phyloP scores from a whole-genome alignment of 768 basidiomycete genomes.

The Rhizopogon roseolus region DNA sequence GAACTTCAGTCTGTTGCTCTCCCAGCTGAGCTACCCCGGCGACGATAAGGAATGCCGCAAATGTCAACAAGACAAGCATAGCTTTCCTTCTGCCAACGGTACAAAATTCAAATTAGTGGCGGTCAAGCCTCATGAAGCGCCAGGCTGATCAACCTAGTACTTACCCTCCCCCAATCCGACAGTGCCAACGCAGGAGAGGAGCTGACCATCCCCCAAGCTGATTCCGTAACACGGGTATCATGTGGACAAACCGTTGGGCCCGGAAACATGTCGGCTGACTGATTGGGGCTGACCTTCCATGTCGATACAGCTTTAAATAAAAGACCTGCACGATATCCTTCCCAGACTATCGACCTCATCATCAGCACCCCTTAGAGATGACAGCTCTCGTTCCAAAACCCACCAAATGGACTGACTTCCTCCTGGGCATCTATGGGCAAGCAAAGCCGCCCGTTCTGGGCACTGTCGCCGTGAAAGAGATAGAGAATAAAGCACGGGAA shows the following conservation, averaged over 20 bases:
- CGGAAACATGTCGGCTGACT: neutral
- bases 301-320: neutral
- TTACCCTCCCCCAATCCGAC: neutral
- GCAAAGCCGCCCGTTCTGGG: slow-evolving; percentile 34
- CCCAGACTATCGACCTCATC: neutral
- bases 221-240: too few species aligned
- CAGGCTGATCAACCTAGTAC: neutral
- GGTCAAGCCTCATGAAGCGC: neutral
- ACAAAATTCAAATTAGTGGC: neutral
- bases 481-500: slow-evolving; percentile 65
- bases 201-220: slow-evolving; percentile 15
- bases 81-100: too few species aligned
- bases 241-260: too few species aligned
- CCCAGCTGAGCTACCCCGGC: slow-evolving; percentile 33
- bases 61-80: too few species aligned
- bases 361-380: slow-evolving; percentile 8
- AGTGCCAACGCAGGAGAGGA: neutral
- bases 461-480: slow-evolving; percentile 55
- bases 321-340: neutral
- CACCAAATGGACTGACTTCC: slow-evolving; percentile 23
- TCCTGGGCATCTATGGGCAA: slow-evolving; percentile 15
- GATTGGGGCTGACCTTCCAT: neutral
- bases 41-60: neutral
- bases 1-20: slow-evolving; percentile 36
- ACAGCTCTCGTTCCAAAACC: slow-evolving; percentile 11